Conservation (phyloP, 2,329 filamentous ascomycete genomes). For the Ascochyta koolunga region DNA sequence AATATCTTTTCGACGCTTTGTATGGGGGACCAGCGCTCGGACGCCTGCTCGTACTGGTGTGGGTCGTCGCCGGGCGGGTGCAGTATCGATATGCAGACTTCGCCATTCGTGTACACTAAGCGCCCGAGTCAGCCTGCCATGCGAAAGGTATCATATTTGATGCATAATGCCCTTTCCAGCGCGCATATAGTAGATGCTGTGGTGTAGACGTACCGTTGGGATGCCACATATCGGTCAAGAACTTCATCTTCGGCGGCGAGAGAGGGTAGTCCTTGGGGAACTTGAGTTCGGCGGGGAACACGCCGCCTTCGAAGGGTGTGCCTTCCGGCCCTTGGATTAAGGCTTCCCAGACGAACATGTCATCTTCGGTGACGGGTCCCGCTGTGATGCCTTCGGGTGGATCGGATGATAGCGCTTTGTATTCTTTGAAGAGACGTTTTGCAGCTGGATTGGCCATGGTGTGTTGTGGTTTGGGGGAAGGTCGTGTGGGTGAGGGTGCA, state of each 20-base stretch:
- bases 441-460: slow-evolving; percentile 62
- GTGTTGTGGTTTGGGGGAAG: background rate
- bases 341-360: slow-evolving; percentile 95
- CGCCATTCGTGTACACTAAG: slow-evolving; percentile 80
- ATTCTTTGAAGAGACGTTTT: slow-evolving; percentile 92
- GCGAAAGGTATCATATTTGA: background rate
- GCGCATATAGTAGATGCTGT: background rate
- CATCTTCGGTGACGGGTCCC: slow-evolving; percentile 89
- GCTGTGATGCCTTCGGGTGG: slow-evolving; percentile 98
- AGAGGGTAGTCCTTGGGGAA: slow-evolving; percentile 89
- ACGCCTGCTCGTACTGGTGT: slow-evolving; percentile 88
- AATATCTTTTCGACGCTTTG: slow-evolving; percentile 95
- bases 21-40: slow-evolving; percentile 92
- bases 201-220: slow-evolving; percentile 70
- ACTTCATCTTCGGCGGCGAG: slow-evolving; percentile 86
- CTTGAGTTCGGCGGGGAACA: slow-evolving; percentile 83
- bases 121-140: background rate
- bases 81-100: slow-evolving; percentile 95
- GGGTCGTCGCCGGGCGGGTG: slow-evolving; percentile 94
- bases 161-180: background rate
- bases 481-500: background rate
- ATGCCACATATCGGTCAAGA: slow-evolving; percentile 86
- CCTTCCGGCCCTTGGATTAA: slow-evolving; percentile 94
- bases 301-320: slow-evolving; percentile 93
- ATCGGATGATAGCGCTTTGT: slow-evolving; percentile 90